Evolutionary conservation across 2,329 filamentous ascomycete species (phyloP).

Genomic region (Didymella pinodella): DNA sequence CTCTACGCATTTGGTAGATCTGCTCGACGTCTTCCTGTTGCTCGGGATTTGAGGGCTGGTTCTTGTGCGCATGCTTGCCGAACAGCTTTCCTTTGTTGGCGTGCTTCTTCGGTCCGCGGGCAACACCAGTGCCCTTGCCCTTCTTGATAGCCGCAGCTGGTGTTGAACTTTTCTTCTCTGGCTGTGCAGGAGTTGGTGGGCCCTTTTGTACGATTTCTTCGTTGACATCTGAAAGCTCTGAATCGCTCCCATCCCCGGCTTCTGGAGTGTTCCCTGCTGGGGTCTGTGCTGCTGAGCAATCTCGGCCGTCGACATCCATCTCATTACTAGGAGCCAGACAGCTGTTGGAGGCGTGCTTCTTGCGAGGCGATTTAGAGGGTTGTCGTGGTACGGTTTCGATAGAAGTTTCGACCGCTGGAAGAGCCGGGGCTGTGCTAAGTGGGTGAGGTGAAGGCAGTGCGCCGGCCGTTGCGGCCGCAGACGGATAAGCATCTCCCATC

Average conservation of each 20-base stretch:
- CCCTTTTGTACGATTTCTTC: conserved; percentile 50
- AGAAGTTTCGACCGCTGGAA: conserved; percentile 35
- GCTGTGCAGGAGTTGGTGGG: conserved; percentile 40
- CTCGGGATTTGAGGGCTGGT: conserved; percentile 38
- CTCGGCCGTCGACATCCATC: conserved; percentile 34
- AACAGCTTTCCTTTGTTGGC: conserved; percentile 42
- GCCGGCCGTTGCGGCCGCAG: conserved; percentile 10
- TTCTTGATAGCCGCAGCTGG: conserved; percentile 37
- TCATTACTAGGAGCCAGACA: conserved; percentile 25
- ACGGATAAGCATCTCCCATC: conserved; percentile 33
- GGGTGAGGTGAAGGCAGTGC: conserved; percentile 33
- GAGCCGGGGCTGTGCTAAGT: conserved; percentile 40
- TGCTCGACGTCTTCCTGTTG: conserved; percentile 39
- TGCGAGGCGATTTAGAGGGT: conserved; percentile 45
- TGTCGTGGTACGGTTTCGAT: conserved; percentile 38
- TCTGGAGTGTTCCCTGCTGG: conserved; percentile 41
- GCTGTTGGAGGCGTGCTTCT: conserved; percentile 37
- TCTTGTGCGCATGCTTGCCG: conserved; percentile 42
- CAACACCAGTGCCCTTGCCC: conserved; percentile 35
- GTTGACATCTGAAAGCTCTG: conserved; percentile 50
- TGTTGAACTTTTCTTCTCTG: conserved; percentile 35
- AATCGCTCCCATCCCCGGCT: conserved; percentile 42
- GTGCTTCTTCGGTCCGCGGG: conserved; percentile 45
- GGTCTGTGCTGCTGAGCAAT: conserved; percentile 39
- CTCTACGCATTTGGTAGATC: conserved; percentile 35